Conservation (phyloP, 768 basidiomycete species). For the Boletus tomentosulus region DNA sequence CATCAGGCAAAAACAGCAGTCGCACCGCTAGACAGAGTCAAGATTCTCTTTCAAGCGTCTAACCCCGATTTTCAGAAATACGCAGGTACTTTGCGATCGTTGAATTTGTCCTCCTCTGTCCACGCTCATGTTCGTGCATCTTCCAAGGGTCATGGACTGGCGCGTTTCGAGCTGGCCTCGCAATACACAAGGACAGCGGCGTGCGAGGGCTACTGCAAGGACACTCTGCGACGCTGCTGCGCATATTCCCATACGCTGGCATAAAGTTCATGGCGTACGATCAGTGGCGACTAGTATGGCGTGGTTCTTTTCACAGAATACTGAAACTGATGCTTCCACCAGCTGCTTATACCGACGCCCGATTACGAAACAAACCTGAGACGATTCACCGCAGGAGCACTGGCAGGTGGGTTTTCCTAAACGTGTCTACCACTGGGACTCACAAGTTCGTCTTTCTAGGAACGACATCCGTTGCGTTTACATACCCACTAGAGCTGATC, state of each 20-base stretch:
- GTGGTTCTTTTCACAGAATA: neutral
- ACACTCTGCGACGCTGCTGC: conserved; percentile 89
- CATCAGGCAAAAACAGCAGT: conserved; percentile 87
- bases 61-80: conserved; percentile 94
- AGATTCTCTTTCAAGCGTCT: conserved; percentile 97
- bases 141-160: conserved; percentile 80
- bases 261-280: conserved; percentile 98
- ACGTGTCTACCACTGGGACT: neutral
- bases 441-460: conserved; percentile 40
- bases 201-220: conserved; percentile 87
- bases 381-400: conserved; percentile 82
- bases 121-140: conserved; percentile 5
- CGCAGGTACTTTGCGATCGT: conserved; percentile 54
- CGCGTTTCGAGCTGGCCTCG: conserved; percentile 66
- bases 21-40: conserved; percentile 95
- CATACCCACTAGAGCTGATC: conserved; percentile 93
- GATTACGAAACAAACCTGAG: conserved; percentile 71
- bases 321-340: neutral
- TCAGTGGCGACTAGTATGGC: conserved; percentile 68
- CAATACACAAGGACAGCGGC: conserved; percentile 69
- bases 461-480: conserved; percentile 81
- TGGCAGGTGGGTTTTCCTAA: conserved; percentile 59
- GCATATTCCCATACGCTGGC: conserved; percentile 95
- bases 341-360: conserved; percentile 85
- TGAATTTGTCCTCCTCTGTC: conserved; percentile 17